Base-by-base conservation (phyloP, 345 rosid genomes). In the Bretschneidera sinensis region DNA sequence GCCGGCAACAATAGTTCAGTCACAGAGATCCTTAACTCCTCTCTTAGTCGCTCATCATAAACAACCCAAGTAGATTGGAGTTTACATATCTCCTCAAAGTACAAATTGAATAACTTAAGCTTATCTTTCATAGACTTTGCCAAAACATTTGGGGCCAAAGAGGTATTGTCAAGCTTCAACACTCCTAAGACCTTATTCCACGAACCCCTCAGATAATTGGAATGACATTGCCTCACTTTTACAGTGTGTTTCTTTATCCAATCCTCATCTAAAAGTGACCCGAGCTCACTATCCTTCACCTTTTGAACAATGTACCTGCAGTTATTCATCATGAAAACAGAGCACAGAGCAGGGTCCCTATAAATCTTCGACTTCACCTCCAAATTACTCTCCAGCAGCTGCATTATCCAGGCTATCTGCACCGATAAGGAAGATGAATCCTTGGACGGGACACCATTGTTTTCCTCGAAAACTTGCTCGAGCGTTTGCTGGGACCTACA, bases 351-450 rank as follows among this genome's bases (percentile, higher is more conserved):
- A 47, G 81, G 65, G 67, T 92, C 91, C 49, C 83, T 69, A 24
- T 87, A 92, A 45, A 87, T 75, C 80, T 83, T 89, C 0, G 97
- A 77, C 64, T 92, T 92, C 9, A 79, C 78, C 79, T 89, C 98
- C 60, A 92, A 65, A 74, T 92, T 92, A 67, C 91, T 87, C 84
- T 89, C 96, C 58, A 92, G 56, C 43, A 92, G 78, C 82, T 87
- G 96, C 97, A 92, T 84, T 67, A 87, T 87, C 98, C 98, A 89
- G 6, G 68, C 80, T 79, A 92, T 83, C 59, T 87, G 94, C 45
- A 81, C 88, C 0, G 85, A 79, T 72, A 92, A 65, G 0, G 88
- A 77, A 23, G 97, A 75, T 0, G 78, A 74, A 5, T 79, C 88
- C 51, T 74, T 86, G 14, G 80, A 65, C 0, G 79, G 72, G 22